These are phyloP conservation scores for Saccharomycopsis babjevae DNA, from an alignment of 805 yeast genomes.

Conservation along the genomic window DNA sequence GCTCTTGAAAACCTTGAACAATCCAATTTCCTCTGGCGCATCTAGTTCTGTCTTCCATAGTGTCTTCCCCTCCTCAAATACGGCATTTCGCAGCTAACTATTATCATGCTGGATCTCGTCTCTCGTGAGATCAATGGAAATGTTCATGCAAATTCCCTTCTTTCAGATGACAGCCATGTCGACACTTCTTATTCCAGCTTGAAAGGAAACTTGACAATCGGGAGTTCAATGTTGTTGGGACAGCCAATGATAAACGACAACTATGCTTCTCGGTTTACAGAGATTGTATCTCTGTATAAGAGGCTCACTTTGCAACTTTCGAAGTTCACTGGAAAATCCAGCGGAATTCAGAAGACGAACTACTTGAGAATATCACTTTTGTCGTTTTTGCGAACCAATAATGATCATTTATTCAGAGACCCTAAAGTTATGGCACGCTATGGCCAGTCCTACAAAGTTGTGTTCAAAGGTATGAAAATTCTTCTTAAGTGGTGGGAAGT, in stretches of 20 bases:
- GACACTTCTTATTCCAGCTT: neutral
- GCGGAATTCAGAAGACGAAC: conserved; percentile 13
- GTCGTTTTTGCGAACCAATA: conserved; percentile 10
- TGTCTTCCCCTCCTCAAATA: too few relatives aligned
- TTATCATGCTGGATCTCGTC: neutral
- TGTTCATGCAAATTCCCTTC: neutral
- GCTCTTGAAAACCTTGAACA: too few relatives aligned
- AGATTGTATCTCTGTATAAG: conserved; percentile 8
- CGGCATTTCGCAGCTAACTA: neutral
- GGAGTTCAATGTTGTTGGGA: neutral
- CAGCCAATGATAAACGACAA: neutral
- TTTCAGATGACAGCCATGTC: neutral
- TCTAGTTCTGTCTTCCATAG: neutral
- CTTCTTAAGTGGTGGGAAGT: conserved; percentile 46
- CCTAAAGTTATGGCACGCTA: neutral
- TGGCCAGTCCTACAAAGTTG: conserved; percentile 5
- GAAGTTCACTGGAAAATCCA: conserved; percentile 8
- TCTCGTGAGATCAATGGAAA: neutral
- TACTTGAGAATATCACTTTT: conserved; percentile 11
- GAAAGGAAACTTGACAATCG: neutral
- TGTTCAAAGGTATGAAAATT: conserved; percentile 8
- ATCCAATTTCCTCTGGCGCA: too few relatives aligned
- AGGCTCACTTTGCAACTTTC: conserved; percentile 13
- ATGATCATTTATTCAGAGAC: conserved; percentile 6
- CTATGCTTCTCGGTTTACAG: conserved; percentile 4